These are phyloP conservation scores for Teunomyces lycoperdinae DNA, from an alignment of 805 yeast genomes.

Conservation along the genomic window DNA sequence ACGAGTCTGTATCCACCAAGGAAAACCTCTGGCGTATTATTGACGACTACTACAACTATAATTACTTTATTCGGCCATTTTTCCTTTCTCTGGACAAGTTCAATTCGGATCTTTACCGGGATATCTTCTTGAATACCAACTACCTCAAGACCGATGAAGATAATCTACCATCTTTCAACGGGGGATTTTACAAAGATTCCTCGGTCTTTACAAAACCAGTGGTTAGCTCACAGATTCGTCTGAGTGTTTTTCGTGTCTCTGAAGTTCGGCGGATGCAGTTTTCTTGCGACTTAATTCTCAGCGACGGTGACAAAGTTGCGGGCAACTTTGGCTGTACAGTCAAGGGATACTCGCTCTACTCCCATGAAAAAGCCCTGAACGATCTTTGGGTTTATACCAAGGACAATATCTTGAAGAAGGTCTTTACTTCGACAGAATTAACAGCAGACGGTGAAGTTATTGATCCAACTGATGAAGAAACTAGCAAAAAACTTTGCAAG, in stretches of 20 bases:
- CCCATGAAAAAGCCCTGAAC: constrained; percentile 50
- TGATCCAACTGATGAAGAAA: constrained; percentile 28
- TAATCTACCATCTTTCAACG: constrained; percentile 16
- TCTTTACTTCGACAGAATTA: constrained; percentile 43
- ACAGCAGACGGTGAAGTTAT: constrained; percentile 40
- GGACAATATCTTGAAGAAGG: constrained; percentile 51
- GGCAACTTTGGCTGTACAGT: constrained; percentile 55
- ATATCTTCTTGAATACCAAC: constrained; percentile 52
- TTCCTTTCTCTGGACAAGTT: constrained; percentile 42
- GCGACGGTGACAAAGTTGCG: constrained; percentile 33
- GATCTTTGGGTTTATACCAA: constrained; percentile 53
- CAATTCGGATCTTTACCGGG: constrained; percentile 47
- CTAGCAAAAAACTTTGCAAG: constrained; percentile 22
- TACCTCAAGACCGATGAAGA: constrained; percentile 22
- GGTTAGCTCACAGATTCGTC: constrained; percentile 35
- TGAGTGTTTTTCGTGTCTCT: constrained; percentile 51
- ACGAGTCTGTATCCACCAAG: constrained; percentile 40
- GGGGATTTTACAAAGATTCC: constrained; percentile 11
- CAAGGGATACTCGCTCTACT: constrained; percentile 65
- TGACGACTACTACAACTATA: constrained; percentile 55
- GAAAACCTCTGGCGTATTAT: constrained; percentile 54
- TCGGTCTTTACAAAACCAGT: constrained; percentile 16
- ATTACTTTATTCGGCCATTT: constrained; percentile 60
- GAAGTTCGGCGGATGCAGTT: constrained; percentile 65
- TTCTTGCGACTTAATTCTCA: constrained; percentile 56